Evolutionary conservation across 2,329 filamentous ascomycete species (phyloP).

Genomic region (Celoporthe dispersa): DNA sequence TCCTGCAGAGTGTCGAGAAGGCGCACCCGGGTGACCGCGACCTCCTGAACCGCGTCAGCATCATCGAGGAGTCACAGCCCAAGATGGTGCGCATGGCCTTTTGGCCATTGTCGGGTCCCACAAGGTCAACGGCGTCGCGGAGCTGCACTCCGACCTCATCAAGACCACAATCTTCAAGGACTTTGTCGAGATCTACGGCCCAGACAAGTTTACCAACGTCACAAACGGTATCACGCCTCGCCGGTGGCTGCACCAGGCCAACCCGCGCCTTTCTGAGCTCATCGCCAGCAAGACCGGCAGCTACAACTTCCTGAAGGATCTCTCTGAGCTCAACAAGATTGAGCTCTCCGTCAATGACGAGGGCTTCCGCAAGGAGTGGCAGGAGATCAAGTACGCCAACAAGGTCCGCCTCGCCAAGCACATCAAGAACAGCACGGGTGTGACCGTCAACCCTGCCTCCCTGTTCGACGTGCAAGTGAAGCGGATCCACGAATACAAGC

Average conservation of each 20-base stretch:
- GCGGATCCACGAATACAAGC: conserved; percentile 99
- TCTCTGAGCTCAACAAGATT: conserved; percentile 83
- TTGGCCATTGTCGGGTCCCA: conserved; percentile 95
- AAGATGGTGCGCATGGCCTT: conserved; percentile 99
- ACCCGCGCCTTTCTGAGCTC: conserved; percentile 86
- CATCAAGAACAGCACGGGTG: conserved; percentile 80
- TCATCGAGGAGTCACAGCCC: conserved; percentile 94
- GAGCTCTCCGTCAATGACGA: conserved; percentile 85
- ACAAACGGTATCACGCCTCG: conserved; percentile 97
- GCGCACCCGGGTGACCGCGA: conserved; percentile 89
- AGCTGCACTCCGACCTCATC: conserved; percentile 96
- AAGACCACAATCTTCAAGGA: conserved; percentile 99
- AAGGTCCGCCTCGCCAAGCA: conserved; percentile 90
- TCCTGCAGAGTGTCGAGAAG: conserved; percentile 89
- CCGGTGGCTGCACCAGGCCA: conserved; percentile 96
- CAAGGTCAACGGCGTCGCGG: conserved; percentile 98
- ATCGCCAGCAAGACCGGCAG: conserved; percentile 89
- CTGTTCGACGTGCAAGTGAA: conserved; percentile 98
- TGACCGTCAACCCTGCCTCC: conserved; percentile 83
- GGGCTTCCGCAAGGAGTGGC: conserved; percentile 91
- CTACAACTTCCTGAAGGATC: conserved; percentile 84
- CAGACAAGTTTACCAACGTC: conserved; percentile 98
- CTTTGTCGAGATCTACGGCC: conserved; percentile 90
- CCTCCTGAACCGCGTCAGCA: conserved; percentile 84
- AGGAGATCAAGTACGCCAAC: conserved; percentile 95